These are phyloP conservation scores for Chlorella sp. DNA, from an alignment of 139 green algal genomes.

Conservation along the genomic window DNA sequence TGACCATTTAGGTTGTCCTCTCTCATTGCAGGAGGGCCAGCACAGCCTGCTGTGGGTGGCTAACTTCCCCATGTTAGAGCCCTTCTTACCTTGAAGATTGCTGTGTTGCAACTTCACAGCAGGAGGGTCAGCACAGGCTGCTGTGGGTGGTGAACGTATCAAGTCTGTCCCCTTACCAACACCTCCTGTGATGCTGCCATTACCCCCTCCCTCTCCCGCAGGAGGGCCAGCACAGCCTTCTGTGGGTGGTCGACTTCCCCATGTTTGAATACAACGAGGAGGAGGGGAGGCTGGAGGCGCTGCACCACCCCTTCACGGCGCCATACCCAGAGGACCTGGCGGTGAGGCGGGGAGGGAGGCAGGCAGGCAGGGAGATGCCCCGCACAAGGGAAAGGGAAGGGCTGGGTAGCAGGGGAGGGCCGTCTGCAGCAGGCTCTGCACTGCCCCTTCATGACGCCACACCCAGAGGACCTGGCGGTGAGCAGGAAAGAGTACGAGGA, in stretches of 20 bases:
- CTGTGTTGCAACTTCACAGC: too few species aligned
- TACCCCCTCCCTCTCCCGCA: constrained; percentile 18
- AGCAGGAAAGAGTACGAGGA: neutral
- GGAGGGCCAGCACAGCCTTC: constrained; percentile 71
- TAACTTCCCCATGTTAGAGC: constrained; percentile 99
- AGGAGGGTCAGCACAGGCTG: too few species aligned
- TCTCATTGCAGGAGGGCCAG: constrained; percentile 33
- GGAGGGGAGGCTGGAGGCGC: constrained; percentile 73
- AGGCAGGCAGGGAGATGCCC: too few species aligned
- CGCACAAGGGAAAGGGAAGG: too few species aligned
- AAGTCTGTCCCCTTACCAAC: too few species aligned
- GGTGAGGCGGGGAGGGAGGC: neutral
- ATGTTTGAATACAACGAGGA: constrained; percentile 97
- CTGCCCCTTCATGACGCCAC: too few species aligned
- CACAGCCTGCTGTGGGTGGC: constrained; percentile 95
- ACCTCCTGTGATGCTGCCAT: neutral
- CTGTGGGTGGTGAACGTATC: too few species aligned
- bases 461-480: neutral
- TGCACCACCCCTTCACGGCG: constrained; percentile 99
- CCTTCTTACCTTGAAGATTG: too few species aligned
- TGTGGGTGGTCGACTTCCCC: constrained; percentile 98
- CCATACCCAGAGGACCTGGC: constrained; percentile 78
- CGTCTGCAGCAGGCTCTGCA: too few species aligned
- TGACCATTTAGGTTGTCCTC: neutral
- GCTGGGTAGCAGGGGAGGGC: constrained; percentile 70